Conservation (phyloP, 176 grass and related monocot genomes). For the Metroxylon sagu region DNA sequence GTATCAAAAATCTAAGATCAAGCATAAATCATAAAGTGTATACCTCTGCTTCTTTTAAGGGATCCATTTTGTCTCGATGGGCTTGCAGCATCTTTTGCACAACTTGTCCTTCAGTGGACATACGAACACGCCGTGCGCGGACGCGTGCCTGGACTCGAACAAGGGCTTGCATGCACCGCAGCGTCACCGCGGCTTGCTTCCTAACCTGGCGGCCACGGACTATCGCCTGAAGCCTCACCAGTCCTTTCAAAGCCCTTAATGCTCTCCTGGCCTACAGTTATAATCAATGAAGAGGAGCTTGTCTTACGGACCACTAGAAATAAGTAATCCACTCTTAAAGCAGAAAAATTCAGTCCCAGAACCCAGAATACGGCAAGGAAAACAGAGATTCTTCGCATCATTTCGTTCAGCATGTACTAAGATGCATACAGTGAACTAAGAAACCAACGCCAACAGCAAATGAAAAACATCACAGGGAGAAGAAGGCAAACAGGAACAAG, state of each 20-base stretch:
- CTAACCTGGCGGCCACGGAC: constrained; percentile 86
- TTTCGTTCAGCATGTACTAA: no score
- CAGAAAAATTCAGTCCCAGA: no score
- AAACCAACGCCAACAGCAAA: no score
- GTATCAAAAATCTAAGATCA: no score
- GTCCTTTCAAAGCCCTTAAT: constrained; percentile 57
- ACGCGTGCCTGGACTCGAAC: constrained; percentile 94
- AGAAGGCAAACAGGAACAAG: no score
- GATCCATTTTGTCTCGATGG: constrained; percentile 53
- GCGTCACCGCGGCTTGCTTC: constrained; percentile 89
- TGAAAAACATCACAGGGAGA: no score
- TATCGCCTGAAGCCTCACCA: constrained; percentile 92
- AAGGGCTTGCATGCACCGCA: constrained; percentile 95
- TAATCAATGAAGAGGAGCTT: background rate
- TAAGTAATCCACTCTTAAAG: no score
- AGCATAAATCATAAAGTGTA: no score
- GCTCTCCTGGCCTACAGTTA: constrained; percentile 54
- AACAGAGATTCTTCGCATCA: no score
- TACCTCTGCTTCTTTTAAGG: constrained; percentile 83
- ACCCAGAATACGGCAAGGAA: no score
- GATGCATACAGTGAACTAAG: no score
- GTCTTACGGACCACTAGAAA: no score
- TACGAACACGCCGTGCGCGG: constrained; percentile 67
- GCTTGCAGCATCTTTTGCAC: constrained; percentile 71
- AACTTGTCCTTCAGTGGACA: constrained; percentile 86